phyloP scores from a whole-genome alignment of 2,329 filamentous ascomycete species.

The Ophiostoma ips region DNA sequence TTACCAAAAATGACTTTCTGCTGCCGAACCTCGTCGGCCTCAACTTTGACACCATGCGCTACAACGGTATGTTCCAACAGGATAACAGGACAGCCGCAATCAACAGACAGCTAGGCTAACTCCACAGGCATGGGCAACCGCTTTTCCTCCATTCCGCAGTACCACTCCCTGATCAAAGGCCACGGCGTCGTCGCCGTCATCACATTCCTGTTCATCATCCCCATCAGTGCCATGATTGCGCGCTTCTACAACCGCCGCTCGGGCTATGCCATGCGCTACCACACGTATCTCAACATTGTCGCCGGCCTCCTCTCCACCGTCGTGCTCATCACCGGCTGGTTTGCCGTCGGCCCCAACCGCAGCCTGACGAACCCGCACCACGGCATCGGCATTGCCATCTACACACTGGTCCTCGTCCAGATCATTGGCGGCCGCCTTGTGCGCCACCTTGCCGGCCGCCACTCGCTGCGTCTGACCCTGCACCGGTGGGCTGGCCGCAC shows the following conservation, averaged over 20 bases:
- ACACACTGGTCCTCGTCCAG: slow-evolving; percentile 58
- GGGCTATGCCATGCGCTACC: slow-evolving; percentile 49
- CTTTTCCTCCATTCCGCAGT: slow-evolving; percentile 54
- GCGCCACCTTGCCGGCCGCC: slow-evolving; percentile 33
- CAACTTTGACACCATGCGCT: slow-evolving; percentile 70
- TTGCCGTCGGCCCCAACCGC: slow-evolving; percentile 60
- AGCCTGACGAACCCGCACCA: slow-evolving; percentile 73
- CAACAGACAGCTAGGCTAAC: neutral
- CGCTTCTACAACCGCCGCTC: slow-evolving; percentile 54
- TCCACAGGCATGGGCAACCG: slow-evolving; percentile 64
- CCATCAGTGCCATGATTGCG: slow-evolving; percentile 57
- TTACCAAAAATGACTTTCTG: slow-evolving; percentile 61
- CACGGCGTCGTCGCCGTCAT: slow-evolving; percentile 61
- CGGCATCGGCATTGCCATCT: slow-evolving; percentile 68
- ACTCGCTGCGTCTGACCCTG: slow-evolving; percentile 44
- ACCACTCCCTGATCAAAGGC: slow-evolving; percentile 54
- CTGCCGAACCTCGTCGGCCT: slow-evolving; percentile 63
- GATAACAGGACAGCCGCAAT: neutral
- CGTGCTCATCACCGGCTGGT: slow-evolving; percentile 60
- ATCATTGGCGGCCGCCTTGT: slow-evolving; percentile 55
- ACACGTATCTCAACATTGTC: slow-evolving; percentile 61
- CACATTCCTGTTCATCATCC: slow-evolving; percentile 61
- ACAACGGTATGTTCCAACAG: slow-evolving; percentile 51
- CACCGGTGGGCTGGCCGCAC: slow-evolving; percentile 80
- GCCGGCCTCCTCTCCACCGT: slow-evolving; percentile 54